Percentiles rank a stretch among this genome's conserved stretches.
phyloP scores from a whole-genome alignment of 257 asterid genomes.

The Ajuga chamaepitys region DNA sequence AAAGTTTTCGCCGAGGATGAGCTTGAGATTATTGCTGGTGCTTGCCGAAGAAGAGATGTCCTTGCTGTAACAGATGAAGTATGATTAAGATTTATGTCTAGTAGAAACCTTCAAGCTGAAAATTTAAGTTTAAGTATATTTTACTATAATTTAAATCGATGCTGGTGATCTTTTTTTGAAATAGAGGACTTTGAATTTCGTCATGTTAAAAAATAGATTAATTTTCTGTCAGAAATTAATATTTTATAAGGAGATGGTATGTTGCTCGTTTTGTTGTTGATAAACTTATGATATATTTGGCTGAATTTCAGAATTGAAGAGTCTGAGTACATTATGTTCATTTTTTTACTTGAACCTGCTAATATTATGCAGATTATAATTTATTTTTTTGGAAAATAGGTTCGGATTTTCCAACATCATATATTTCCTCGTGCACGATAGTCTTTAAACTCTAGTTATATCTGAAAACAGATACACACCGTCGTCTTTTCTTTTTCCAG shows the following conservation, averaged over 20 bases:
- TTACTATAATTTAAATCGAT: too few species aligned
- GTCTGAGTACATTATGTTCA: not conserved
- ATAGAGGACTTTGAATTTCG: not conserved
- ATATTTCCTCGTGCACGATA: not conserved
- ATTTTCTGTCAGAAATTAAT: not conserved
- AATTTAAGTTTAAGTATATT: too few species aligned
- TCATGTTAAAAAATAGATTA: too few species aligned
- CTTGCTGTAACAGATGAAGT: constrained; percentile 95
- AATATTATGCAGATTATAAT: not conserved
- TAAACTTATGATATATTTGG: not conserved
- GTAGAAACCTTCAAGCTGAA: not conserved
- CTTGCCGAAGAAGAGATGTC: constrained; percentile 60
- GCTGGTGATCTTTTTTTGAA: not conserved
- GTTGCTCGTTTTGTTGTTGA: not conserved
- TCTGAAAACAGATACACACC: not conserved
- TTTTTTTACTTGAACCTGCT: not conserved
- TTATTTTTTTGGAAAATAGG: not conserved
- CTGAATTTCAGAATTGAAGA: not conserved
- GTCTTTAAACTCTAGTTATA: not conserved
- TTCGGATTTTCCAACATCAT: not conserved
- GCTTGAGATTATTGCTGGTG: constrained; percentile 80
- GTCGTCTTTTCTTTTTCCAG: not conserved
- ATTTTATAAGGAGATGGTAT: not conserved
- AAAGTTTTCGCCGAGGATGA: constrained; percentile 71
- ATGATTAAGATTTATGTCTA: constrained; percentile 21